Conservation (phyloP, 495 filamentous ascomycete genomes). For the Mytilinidion resinicola region DNA sequence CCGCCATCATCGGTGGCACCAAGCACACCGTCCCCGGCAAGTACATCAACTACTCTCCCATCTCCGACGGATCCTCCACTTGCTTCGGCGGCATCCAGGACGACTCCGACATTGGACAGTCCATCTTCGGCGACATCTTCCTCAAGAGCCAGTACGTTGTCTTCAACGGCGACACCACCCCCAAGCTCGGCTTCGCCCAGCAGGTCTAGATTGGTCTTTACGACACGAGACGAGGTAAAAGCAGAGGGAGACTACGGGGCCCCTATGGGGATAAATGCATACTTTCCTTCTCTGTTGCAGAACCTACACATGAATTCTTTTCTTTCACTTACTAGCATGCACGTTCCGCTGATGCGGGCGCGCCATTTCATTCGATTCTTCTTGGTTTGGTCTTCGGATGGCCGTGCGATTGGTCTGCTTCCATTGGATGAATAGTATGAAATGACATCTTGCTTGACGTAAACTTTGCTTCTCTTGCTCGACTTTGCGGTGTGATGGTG, state of each 20-base stretch:
- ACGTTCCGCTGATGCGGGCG: background rate
- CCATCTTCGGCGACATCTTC: slow-evolving; percentile 72
- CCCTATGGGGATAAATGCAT: too few relatives aligned
- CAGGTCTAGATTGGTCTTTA: slow-evolving; percentile 4
- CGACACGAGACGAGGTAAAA: background rate
- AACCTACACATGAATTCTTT: background rate
- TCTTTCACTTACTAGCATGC: background rate
- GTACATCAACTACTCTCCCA: slow-evolving; percentile 50
- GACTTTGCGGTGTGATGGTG: too few relatives aligned
- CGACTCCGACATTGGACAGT: slow-evolving; percentile 56
- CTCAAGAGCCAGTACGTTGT: slow-evolving; percentile 75
- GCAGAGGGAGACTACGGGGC: background rate
- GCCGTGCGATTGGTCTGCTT: too few relatives aligned
- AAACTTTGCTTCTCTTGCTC: too few relatives aligned
- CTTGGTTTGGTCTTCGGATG: too few relatives aligned
- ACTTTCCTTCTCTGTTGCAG: too few relatives aligned
- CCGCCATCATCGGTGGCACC: slow-evolving; percentile 47
- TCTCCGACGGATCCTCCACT: slow-evolving; percentile 28
- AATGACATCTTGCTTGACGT: too few relatives aligned
- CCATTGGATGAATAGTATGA: too few relatives aligned
- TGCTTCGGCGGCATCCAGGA: slow-evolving; percentile 40
- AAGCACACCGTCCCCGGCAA: slow-evolving; percentile 49
- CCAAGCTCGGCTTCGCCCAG: slow-evolving; percentile 56
- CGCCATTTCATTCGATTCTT: too few relatives aligned
- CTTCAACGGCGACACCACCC: slow-evolving; percentile 43